A percentile compares a stretch with the other conserved stretches of the same genome.
Evolutionary conservation across 805 yeast species (phyloP).

Genomic region (Saccharomyces cerevisiae): DNA sequence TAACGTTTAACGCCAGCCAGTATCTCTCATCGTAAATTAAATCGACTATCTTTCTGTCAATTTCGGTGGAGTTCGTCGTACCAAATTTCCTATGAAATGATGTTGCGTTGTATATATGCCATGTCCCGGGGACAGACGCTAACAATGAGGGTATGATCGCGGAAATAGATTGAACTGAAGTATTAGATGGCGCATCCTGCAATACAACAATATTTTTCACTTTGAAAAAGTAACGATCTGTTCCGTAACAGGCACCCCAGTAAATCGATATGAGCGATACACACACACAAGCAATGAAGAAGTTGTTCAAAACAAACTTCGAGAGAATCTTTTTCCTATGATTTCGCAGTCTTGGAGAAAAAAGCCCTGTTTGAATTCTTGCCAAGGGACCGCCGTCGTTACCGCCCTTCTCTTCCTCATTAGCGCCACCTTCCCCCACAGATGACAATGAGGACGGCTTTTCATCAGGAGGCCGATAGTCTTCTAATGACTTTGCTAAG

Average conservation of each 20-base stretch:
- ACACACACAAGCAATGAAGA: constrained; percentile 18
- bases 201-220: constrained; percentile 29
- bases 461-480: neutral
- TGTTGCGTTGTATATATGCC: constrained; percentile 24
- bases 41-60: constrained; percentile 34
- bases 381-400: neutral
- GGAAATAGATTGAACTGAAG: neutral
- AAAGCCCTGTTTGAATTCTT: constrained; percentile 11
- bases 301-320: constrained; percentile 9
- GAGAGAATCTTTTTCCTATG: constrained; percentile 8
- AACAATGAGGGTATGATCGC: neutral
- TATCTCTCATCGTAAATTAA: constrained; percentile 46
- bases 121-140: constrained; percentile 17
- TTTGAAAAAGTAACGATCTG: constrained; percentile 17
- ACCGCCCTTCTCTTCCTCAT: neutral
- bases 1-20: constrained; percentile 57
- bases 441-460: neutral
- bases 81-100: constrained; percentile 20
- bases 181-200: constrained; percentile 21
- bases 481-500: neutral
- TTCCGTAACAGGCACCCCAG: constrained; percentile 33
- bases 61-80: constrained; percentile 10
- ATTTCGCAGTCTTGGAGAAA: constrained; percentile 11
- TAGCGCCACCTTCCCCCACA: neutral
- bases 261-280: constrained; percentile 25